These are phyloP conservation scores for Galerina sulciceps DNA, from an alignment of 768 basidiomycete species.

Conservation along the genomic window DNA sequence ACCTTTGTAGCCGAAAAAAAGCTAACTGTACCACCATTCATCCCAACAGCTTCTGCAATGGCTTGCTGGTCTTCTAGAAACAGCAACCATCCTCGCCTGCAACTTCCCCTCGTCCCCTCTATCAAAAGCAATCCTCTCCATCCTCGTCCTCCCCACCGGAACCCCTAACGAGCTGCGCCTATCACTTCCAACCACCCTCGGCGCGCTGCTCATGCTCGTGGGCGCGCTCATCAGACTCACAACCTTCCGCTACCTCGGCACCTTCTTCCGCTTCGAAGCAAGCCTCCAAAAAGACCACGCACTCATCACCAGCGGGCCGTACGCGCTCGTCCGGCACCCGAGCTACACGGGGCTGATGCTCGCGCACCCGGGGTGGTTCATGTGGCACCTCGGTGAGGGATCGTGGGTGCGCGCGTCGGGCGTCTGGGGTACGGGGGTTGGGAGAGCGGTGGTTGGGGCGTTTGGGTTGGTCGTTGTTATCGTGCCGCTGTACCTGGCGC, in stretches of 20 bases:
- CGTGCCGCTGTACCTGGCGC: constrained; percentile 13
- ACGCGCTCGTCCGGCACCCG: constrained; percentile 36
- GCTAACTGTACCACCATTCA: neutral
- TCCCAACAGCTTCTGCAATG: constrained; percentile 5
- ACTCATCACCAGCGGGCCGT: constrained; percentile 38
- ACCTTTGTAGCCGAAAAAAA: no score
- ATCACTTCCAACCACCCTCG: neutral
- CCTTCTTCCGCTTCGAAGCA: constrained; percentile 46
- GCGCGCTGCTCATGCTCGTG: constrained; percentile 6
- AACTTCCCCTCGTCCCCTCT: constrained; percentile 2
- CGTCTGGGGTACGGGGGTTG: constrained; percentile 35
- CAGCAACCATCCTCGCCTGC: constrained; percentile 12
- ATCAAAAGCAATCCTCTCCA: constrained; percentile 2
- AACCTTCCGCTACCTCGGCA: constrained; percentile 20
- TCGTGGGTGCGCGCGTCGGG: constrained; percentile 50
- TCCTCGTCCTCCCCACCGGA: constrained; percentile 5
- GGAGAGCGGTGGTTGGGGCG: constrained; percentile 17
- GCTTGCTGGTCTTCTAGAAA: constrained; percentile 8
- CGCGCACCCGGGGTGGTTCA: constrained; percentile 32
- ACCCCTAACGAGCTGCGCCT: constrained; percentile 8
- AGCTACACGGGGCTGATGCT: constrained; percentile 46
- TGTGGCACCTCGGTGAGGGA: constrained; percentile 26
- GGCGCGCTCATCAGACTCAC: constrained; percentile 12
- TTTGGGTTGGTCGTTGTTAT: constrained; percentile 1
- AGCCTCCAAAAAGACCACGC: constrained; percentile 46